These are phyloP conservation scores for Mimosa bimucronata DNA, from an alignment of 306 rosid genomes.

Conservation along the genomic window DNA sequence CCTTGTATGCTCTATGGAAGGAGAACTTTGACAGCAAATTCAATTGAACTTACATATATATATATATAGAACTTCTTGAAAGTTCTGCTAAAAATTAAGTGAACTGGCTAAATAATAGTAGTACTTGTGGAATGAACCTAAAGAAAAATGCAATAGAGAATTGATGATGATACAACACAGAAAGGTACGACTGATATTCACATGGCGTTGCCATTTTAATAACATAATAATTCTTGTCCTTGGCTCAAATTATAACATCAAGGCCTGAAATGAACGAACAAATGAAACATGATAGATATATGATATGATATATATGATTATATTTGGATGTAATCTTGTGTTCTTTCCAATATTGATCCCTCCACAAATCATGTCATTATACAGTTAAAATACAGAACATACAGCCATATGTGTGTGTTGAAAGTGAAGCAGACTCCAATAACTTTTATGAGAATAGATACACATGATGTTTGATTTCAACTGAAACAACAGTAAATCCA, in stretches of 20 bases:
- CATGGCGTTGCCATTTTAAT: neutral
- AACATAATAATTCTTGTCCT: neutral
- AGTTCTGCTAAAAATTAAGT: neutral
- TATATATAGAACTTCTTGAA: neutral
- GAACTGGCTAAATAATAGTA: neutral
- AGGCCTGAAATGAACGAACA: conserved; percentile 30
- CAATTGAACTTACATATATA: neutral
- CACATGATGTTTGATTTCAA: conserved; percentile 2
- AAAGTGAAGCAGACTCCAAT: conserved; percentile 34
- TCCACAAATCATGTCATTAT: conserved; percentile 34
- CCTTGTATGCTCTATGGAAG: neutral
- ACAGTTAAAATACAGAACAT: conserved; percentile 30
- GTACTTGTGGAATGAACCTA: conserved; percentile 1
- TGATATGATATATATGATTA: conserved; percentile 31
- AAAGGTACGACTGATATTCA: neutral
- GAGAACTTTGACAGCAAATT: neutral
- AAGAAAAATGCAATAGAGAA: neutral
- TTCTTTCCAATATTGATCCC: conserved; percentile 43
- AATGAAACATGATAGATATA: conserved; percentile 17
- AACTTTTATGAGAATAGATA: neutral
- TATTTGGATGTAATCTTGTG: conserved; percentile 36
- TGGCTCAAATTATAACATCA: neutral
- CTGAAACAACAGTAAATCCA: neutral
- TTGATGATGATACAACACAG: neutral
- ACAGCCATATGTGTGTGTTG: conserved; percentile 15